These are phyloP conservation scores for Trypanosoma scelopori DNA, from an alignment of 208 protist genomes.

Conservation along the genomic window DNA sequence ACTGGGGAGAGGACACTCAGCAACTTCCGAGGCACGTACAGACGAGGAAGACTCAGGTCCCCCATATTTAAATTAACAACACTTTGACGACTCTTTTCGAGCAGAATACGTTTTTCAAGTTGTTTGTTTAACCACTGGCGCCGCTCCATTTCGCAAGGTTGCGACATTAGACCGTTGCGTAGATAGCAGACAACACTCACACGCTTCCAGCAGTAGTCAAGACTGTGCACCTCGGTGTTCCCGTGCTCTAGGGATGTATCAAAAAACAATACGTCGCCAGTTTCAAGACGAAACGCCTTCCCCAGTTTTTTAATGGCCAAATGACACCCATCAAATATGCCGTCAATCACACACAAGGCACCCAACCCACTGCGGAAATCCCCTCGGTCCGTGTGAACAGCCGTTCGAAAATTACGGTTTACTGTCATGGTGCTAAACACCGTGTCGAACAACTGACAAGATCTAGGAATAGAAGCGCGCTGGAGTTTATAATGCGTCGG, in stretches of 20 bases:
- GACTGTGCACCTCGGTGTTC: conserved; percentile 79
- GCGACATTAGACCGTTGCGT: conserved; percentile 76
- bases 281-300: conserved; percentile 69
- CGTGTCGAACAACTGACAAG: conserved; percentile 75
- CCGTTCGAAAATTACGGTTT: conserved; percentile 89
- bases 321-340: conserved; percentile 85
- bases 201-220: conserved; percentile 50
- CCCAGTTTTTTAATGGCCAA: conserved; percentile 75
- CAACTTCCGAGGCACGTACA: conserved; percentile 60
- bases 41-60: conserved; percentile 44
- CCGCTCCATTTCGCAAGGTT: conserved; percentile 73
- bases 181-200: conserved; percentile 88
- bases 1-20: conserved; percentile 49
- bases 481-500: conserved; percentile 79
- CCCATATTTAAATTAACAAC: conserved; percentile 74
- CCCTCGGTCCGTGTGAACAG: conserved; percentile 83
- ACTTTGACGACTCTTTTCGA: conserved; percentile 21
- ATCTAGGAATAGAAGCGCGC: conserved; percentile 62
- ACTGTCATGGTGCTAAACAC: conserved; percentile 92
- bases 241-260: conserved; percentile 88
- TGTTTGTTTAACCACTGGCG: conserved; percentile 54
- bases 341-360: conserved; percentile 78
- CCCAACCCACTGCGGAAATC: conserved; percentile 86
- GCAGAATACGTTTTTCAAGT: conserved; percentile 33
- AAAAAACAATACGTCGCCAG: conserved; percentile 89